phyloP scores from a whole-genome alignment of 2,329 filamentous ascomycete species.

The Verticillium longisporum region DNA sequence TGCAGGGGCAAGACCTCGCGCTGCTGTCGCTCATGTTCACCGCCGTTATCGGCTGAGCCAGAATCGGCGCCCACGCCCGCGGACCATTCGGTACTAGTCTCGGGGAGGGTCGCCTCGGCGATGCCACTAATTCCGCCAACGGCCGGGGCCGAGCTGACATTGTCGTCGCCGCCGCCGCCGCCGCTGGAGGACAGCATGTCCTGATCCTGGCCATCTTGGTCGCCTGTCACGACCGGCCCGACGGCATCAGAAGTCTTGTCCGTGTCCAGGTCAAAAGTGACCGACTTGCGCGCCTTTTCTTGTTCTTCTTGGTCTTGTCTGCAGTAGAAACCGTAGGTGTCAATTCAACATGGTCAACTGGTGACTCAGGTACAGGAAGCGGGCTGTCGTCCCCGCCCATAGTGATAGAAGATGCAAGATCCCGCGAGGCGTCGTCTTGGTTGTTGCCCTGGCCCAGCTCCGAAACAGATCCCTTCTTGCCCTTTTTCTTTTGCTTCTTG shows the following conservation, averaged over 20 bases:
- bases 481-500: constrained; percentile 4
- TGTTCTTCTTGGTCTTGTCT: constrained; percentile 28
- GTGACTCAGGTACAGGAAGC: constrained; percentile 4
- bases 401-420: not conserved
- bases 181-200: not conserved
- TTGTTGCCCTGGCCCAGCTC: constrained; percentile 2
- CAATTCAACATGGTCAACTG: constrained; percentile 13
- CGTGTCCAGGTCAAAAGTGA: not conserved
- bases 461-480: constrained; percentile 9
- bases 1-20: not conserved
- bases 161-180: too few species aligned
- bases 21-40: not conserved
- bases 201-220: not conserved
- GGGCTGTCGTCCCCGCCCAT: not conserved
- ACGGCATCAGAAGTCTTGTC: not conserved
- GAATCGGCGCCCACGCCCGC: not conserved
- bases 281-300: constrained; percentile 28
- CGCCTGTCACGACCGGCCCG: not conserved
- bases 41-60: not conserved
- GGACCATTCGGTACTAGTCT: not conserved
- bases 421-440: not conserved
- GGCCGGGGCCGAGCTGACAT: not conserved
- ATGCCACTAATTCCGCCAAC: not conserved
- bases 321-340: constrained; percentile 14
- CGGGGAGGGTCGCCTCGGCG: not conserved